Conservation (phyloP, 805 yeast species). For the Lipomyces kockii region DNA sequence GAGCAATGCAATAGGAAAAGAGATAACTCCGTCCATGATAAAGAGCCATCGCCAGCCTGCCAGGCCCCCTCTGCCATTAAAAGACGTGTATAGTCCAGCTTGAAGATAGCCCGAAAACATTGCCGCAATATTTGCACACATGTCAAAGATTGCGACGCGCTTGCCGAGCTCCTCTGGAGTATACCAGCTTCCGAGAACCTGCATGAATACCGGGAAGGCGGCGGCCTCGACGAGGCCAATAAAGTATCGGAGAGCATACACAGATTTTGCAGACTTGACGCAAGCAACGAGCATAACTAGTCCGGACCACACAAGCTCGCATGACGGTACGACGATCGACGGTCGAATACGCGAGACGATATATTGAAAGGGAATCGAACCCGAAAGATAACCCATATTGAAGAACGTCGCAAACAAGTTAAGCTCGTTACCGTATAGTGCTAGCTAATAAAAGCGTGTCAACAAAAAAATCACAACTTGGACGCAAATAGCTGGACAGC, state of each 20-base stretch:
- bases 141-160: conserved; percentile 50
- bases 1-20: conserved; percentile 46
- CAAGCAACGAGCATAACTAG: conserved; percentile 56
- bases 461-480: conserved; percentile 39
- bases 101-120: conserved; percentile 54
- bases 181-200: conserved; percentile 57
- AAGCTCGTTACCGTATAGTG: conserved; percentile 41
- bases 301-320: conserved; percentile 70
- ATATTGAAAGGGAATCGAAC: conserved; percentile 45
- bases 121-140: conserved; percentile 50
- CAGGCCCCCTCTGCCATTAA: conserved; percentile 54
- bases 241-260: conserved; percentile 66
- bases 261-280: conserved; percentile 54
- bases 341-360: conserved; percentile 41
- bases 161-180: conserved; percentile 56
- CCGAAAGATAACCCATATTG: conserved; percentile 43
- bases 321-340: conserved; percentile 52
- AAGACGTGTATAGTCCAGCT: conserved; percentile 47
- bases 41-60: conserved; percentile 72
- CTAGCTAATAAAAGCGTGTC: conserved; percentile 45
- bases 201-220: conserved; percentile 55
- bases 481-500: conserved; percentile 51
- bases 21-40: conserved; percentile 61
- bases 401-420: conserved; percentile 48
- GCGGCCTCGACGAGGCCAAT: conserved; percentile 73